Conservation (phyloP, 1,284 basidiomycete genomes). For the Pholiota adiposa region DNA sequence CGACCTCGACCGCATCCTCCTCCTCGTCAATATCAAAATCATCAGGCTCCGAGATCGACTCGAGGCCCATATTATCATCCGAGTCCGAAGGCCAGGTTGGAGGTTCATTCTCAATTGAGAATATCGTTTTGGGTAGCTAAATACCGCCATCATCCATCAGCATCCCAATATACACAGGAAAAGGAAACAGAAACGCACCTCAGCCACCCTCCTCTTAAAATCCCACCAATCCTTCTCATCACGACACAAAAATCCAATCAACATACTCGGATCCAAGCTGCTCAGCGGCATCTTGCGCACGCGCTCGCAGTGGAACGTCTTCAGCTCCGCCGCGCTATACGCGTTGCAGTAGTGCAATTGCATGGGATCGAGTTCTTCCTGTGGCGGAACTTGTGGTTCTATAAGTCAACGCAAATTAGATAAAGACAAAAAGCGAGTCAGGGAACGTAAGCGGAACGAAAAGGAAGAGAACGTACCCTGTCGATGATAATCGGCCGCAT, state of each 20-base stretch:
- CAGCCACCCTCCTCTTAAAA: conserved; percentile 71
- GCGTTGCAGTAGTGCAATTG: conserved; percentile 47
- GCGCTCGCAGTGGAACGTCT: conserved; percentile 93
- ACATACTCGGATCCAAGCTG: conserved; percentile 96
- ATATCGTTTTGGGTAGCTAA: conserved; percentile 76
- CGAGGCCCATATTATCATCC: conserved; percentile 79
- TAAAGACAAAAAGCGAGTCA: background rate
- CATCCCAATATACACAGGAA: conserved; percentile 15
- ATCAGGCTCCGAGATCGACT: conserved; percentile 34
- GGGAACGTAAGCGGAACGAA: too few species aligned
- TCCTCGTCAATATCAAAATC: conserved; percentile 30
- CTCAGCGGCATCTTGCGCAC: conserved; percentile 92
- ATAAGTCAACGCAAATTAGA: background rate
- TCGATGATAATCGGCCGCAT: background rate
- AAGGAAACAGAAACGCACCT: conserved; percentile 50
- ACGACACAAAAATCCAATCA: conserved; percentile 89
- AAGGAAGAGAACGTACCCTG: too few species aligned
- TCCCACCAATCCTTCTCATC: conserved; percentile 87
- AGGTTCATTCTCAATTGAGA: conserved; percentile 84
- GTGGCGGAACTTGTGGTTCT: background rate
- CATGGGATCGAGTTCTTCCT: conserved; percentile 22
- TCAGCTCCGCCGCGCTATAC: conserved; percentile 65
- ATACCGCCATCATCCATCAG: conserved; percentile 3
- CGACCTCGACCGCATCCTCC: conserved; percentile 19
- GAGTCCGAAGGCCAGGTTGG: conserved; percentile 78